Percentiles rank a stretch among this genome's conserved stretches.
These are phyloP conservation scores for Alternaria triticina DNA, from an alignment of 2,329 filamentous ascomycete genomes.

Conservation along the genomic window DNA sequence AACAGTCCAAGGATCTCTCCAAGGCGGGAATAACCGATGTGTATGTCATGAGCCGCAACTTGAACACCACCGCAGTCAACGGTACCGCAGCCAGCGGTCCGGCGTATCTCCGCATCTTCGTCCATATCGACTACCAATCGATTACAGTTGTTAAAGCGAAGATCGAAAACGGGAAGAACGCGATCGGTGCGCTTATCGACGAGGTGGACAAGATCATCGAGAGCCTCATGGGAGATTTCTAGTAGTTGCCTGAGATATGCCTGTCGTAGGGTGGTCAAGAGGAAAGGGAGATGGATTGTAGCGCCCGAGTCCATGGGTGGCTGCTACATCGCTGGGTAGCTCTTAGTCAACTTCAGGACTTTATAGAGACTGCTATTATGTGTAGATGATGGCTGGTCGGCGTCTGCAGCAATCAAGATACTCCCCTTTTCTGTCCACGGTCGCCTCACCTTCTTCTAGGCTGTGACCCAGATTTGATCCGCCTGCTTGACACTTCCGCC, in stretches of 20 bases:
- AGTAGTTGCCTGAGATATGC: background rate
- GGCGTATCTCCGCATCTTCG: background rate
- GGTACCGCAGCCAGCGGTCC: background rate
- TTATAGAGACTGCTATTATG: background rate
- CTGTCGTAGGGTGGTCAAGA: background rate
- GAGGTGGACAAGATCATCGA: background rate
- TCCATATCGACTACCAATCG: background rate
- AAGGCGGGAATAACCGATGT: background rate
- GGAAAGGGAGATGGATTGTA: background rate
- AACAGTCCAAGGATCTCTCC: background rate
- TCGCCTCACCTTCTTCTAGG: background rate
- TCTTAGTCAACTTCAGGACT: background rate
- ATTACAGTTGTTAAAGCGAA: background rate
- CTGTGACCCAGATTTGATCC: background rate
- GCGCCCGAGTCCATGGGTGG: background rate
- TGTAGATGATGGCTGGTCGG: background rate
- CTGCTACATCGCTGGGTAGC: background rate
- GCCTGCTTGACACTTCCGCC: background rate
- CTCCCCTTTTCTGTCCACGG: background rate
- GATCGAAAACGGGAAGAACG: background rate
- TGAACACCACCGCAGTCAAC: background rate
- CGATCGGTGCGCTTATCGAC: background rate
- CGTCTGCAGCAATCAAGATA: background rate
- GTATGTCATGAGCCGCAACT: background rate
- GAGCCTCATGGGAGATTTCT: background rate